Conservation (phyloP, 2,329 filamentous ascomycete species). For the Aaosphaeria pasadenensis region DNA sequence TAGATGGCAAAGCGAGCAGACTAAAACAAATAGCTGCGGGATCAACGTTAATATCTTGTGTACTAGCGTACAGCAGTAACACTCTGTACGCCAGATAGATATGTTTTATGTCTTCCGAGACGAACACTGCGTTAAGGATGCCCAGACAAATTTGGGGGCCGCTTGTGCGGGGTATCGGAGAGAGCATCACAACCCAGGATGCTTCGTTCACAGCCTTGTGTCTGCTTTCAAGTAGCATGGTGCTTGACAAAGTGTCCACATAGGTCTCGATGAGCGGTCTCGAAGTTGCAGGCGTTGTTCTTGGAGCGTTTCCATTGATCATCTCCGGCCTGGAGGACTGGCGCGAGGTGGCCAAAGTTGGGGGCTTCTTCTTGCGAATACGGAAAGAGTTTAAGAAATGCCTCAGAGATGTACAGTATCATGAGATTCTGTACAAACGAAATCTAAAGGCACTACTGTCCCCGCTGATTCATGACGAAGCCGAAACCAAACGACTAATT, state of each 20-base stretch:
- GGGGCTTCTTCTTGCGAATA: slow-evolving; percentile 12
- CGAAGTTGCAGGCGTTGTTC: slow-evolving; percentile 15
- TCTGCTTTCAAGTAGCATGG: too few relatives aligned
- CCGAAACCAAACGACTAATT: slow-evolving; percentile 7
- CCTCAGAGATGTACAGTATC: slow-evolving; percentile 7
- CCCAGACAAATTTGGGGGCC: too few relatives aligned
- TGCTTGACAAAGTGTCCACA: not conserved
- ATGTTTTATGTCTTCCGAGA: too few relatives aligned
- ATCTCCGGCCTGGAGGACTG: slow-evolving; percentile 15
- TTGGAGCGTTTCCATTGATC: slow-evolving; percentile 15
- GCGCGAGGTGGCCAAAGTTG: slow-evolving; percentile 11
- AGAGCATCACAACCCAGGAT: not conserved
- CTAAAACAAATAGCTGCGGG: not conserved
- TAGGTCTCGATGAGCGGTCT: slow-evolving; percentile 12
- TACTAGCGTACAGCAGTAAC: too few relatives aligned
- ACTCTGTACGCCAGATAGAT: too few relatives aligned
- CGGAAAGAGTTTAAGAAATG: slow-evolving; percentile 13
- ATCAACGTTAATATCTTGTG: too few relatives aligned
- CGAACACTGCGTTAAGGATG: too few relatives aligned
- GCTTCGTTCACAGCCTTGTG: not conserved
- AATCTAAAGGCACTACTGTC: slow-evolving; percentile 14
- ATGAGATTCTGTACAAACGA: slow-evolving; percentile 11
- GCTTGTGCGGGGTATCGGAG: too few relatives aligned
- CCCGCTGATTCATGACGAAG: slow-evolving; percentile 7
- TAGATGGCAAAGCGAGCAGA: not conserved